A percentile compares a stretch with the other conserved stretches of the same genome.
Evolutionary conservation across 2,329 filamentous ascomycete genomes (phyloP).

Genomic region (Penicillium sp.): DNA sequence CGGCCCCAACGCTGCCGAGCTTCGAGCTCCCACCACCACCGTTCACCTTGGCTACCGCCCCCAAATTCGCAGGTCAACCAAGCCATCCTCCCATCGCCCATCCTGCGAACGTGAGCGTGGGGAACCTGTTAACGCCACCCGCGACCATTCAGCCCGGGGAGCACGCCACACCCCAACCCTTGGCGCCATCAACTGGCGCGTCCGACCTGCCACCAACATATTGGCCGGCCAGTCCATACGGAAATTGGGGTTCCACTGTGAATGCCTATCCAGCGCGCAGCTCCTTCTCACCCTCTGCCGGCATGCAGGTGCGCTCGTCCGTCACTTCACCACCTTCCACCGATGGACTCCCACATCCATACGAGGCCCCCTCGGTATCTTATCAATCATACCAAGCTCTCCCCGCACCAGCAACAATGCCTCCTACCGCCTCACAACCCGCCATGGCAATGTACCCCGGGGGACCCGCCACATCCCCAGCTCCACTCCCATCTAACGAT

Average conservation of each 20-base stretch:
- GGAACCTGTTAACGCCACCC: conserved; percentile 65
- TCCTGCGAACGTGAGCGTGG: conserved; percentile 56
- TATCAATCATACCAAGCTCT: conserved; percentile 60
- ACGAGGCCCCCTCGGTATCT: conserved; percentile 64
- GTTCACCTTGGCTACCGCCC: conserved; percentile 45
- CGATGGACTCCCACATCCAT: conserved; percentile 68
- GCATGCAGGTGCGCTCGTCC: conserved; percentile 55
- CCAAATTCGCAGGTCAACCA: conserved; percentile 52
- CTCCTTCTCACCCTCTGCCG: conserved; percentile 60
- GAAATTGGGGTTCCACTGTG: conserved; percentile 48
- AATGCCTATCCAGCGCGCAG: conserved; percentile 49
- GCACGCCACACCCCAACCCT: conserved; percentile 39
- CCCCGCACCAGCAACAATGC: conserved; percentile 52
- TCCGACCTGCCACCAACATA: conserved; percentile 52
- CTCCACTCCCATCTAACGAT: conserved; percentile 58
- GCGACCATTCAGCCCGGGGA: conserved; percentile 56
- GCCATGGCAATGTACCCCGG: conserved; percentile 43
- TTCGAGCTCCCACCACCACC: conserved; percentile 68
- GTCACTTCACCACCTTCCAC: conserved; percentile 59
- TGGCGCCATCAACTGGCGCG: conserved; percentile 57
- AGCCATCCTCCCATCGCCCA: conserved; percentile 31
- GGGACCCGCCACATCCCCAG: conserved; percentile 45
- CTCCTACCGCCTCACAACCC: conserved; percentile 39
- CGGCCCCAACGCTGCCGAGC: conserved; percentile 66
- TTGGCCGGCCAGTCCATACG: conserved; percentile 64